Evolutionary conservation across 2,329 filamentous ascomycete genomes (phyloP), one percentile per base, ranked within the genome.

Genomic region (Harringtonia aguacate): DNA sequence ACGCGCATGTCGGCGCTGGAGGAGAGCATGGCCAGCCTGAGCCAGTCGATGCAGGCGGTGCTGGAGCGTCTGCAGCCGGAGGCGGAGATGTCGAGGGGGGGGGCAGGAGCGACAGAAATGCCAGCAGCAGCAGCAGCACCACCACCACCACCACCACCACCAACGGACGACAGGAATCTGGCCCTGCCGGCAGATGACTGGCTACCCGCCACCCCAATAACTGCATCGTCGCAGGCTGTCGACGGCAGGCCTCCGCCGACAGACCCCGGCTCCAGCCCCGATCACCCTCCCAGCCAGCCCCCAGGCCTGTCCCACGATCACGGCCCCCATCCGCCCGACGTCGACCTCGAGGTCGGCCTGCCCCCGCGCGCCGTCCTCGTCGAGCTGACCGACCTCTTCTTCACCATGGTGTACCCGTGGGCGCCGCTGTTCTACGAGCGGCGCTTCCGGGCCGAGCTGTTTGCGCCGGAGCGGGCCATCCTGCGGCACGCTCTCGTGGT

Each of bases 401-500:
- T 49, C 20, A 22, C 29, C 7, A 34, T 30, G 24, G 45, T 49
- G 29, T 49, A 47, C 34, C 35, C 47, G 15, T 49, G 45, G 47
- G 44, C 44, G 10, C 47, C 47, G 30, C 44, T 49, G 35, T 49
- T 49, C 20, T 27, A 48, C 41, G 22, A 33, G 18, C 38, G 44
- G 8, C 39, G n/a, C 17, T 46, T 48, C 14, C 30, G 34, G 22
- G 30, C 31, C 34, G 36, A 12, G n/a, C n/a, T 44, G 29, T 12
- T 39, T 10, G 7, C n/a, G 12, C 22, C 40, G 3, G 46, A 44
- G 4, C 41, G 24, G 24, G 7, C 6, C 7, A 27, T 27, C 10
- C 24, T 27, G 24, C 24, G 10, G 24, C 24, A 27, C 24, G 24
- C 24, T 6, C 24, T 27, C 24, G 24, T 27, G 24, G 24, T 27